phyloP scores from a whole-genome alignment of 345 rosid species.

The Excoecaria agallocha region DNA sequence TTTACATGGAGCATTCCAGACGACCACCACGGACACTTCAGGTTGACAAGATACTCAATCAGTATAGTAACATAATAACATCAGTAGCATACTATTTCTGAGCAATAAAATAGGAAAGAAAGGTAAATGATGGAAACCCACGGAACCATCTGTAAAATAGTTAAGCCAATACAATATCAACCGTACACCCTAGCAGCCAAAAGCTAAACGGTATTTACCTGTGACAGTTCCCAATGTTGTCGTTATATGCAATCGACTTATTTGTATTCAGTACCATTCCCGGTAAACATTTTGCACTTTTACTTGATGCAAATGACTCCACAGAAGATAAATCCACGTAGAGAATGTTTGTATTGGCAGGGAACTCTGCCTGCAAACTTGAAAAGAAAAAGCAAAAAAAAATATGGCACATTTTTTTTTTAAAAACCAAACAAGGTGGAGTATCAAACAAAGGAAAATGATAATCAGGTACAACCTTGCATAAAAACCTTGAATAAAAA shows the following conservation, averaged over 20 bases:
- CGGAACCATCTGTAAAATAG: not conserved
- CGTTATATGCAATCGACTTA: slow-evolving; percentile 58
- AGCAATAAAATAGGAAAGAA: slow-evolving; percentile 6
- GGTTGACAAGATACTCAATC: slow-evolving; percentile 18
- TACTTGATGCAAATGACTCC: slow-evolving; percentile 62
- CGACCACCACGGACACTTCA: slow-evolving; percentile 81
- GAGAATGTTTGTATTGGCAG: slow-evolving; percentile 91
- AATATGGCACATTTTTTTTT: not conserved
- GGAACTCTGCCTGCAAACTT: slow-evolving; percentile 77
- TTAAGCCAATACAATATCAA: not conserved
- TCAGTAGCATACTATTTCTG: not conserved
- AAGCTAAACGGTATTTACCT: slow-evolving; percentile 40
- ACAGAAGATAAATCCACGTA: slow-evolving; percentile 73
- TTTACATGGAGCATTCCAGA: slow-evolving; percentile 98
- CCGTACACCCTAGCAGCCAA: not conserved
- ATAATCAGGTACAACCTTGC: not conserved
- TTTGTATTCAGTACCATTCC: slow-evolving; percentile 78
- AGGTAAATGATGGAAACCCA: not conserved
- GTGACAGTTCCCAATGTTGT: slow-evolving; percentile 60
- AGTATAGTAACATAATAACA: not conserved
- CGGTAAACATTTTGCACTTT: slow-evolving; percentile 64
- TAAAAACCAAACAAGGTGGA: not conserved
- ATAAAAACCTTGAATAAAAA: not conserved
- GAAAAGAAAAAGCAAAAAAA: slow-evolving; percentile 22
- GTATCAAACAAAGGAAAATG: not conserved